phyloP scores from a whole-genome alignment of 148 eudicot genomes.

The Fagopyrum homotropicum region DNA sequence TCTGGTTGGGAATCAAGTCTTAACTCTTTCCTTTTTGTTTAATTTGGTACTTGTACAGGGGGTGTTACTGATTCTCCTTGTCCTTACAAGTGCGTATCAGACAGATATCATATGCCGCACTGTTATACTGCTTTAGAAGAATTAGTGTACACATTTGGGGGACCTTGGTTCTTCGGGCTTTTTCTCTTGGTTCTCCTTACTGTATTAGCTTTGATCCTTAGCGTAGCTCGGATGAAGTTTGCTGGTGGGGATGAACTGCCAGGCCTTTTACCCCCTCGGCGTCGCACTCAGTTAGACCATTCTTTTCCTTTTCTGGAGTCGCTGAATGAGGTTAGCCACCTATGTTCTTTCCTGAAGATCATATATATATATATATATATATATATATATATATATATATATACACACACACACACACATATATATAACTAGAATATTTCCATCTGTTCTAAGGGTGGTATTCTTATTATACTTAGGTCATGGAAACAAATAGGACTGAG shows the following conservation, averaged over 20 bases:
- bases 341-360: constrained; percentile 10
- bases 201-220: constrained; percentile 74
- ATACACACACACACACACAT: background rate
- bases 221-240: constrained; percentile 91
- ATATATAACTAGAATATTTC: background rate
- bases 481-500: constrained; percentile 88
- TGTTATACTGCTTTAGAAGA: constrained; percentile 96
- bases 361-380: background rate
- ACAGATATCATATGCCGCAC: constrained; percentile 86
- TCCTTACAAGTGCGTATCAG: constrained; percentile 94
- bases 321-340: constrained; percentile 67
- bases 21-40: constrained; percentile 8
- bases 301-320: constrained; percentile 96
- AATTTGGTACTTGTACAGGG: constrained; percentile 35
- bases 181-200: constrained; percentile 61
- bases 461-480: constrained; percentile 43
- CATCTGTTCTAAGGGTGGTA: constrained; percentile 11
- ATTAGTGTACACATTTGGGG: constrained; percentile 83
- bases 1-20: constrained; percentile 3
- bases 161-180: constrained; percentile 91
- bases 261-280: constrained; percentile 55
- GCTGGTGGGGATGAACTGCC: constrained; percentile 70
- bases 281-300: constrained; percentile 71
- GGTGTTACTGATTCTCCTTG: constrained; percentile 82
- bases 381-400: background rate